These are phyloP conservation scores for Micromonas commoda DNA, from an alignment of 139 green algal species.

Conservation along the genomic window DNA sequence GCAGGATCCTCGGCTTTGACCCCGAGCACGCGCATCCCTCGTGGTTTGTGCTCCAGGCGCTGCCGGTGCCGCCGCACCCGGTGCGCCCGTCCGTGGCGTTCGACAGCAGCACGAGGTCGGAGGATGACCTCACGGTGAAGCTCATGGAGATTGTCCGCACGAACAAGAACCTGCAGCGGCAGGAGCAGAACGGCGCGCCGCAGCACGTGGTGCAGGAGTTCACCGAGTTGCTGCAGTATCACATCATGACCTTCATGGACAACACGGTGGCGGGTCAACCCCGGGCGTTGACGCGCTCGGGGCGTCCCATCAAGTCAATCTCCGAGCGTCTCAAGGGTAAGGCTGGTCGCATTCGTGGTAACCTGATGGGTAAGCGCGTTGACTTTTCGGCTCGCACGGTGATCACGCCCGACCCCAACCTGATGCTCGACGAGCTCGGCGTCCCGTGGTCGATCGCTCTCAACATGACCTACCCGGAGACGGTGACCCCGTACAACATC, in stretches of 20 bases:
- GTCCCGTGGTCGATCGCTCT: slow-evolving; percentile 94
- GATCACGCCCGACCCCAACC: slow-evolving; percentile 95
- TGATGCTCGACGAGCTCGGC: slow-evolving; percentile 95
- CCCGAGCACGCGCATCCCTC: slow-evolving; percentile 71
- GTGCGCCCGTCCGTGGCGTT: slow-evolving; percentile 74
- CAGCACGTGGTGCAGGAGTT: slow-evolving; percentile 83
- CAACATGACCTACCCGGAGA: slow-evolving; percentile 97
- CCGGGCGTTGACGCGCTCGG: slow-evolving; percentile 43
- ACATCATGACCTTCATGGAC: slow-evolving; percentile 90
- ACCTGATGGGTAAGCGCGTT: slow-evolving; percentile 99
- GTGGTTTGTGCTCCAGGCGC: slow-evolving; percentile 85
- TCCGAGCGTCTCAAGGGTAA: slow-evolving; percentile 76
- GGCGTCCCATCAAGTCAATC: slow-evolving; percentile 92
- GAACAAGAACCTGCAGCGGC: slow-evolving; percentile 75
- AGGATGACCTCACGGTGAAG: slow-evolving; percentile 98
- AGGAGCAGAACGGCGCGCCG: slow-evolving; percentile 80
- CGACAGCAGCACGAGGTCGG: slow-evolving; percentile 48
- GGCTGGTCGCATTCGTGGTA: slow-evolving; percentile 87
- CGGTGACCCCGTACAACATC: slow-evolving; percentile 62
- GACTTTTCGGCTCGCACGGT: slow-evolving; percentile 98
- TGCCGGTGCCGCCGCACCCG: slow-evolving; percentile 87
- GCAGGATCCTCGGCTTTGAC: slow-evolving; percentile 78
- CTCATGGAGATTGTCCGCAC: slow-evolving; percentile 90
- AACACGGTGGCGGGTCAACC: slow-evolving; percentile 85
- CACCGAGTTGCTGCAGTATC: slow-evolving; percentile 74